phyloP scores from a whole-genome alignment of 768 basidiomycete genomes.

The Collybiopsis confluens region DNA sequence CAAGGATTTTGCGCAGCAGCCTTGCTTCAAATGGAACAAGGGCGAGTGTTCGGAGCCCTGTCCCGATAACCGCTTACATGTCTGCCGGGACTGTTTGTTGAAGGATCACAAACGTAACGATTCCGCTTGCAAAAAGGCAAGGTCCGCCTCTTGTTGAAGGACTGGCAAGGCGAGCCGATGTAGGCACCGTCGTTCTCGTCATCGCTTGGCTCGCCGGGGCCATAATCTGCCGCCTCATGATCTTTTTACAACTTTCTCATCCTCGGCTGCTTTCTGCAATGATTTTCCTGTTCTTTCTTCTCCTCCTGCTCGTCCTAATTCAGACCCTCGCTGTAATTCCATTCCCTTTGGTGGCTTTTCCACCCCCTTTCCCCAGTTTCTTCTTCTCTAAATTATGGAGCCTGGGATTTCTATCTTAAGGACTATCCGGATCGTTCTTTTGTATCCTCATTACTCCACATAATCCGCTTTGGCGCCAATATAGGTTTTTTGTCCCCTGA shows the following conservation, averaged over 20 bases:
- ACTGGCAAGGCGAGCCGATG: slow-evolving; percentile 15
- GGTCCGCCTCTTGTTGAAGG: too few relatives aligned
- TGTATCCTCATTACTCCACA: slow-evolving; percentile 20
- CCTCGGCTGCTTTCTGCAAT: not conserved
- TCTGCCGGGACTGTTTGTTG: slow-evolving; percentile 9
- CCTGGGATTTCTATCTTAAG: slow-evolving; percentile 19
- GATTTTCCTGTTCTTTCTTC: slow-evolving; percentile 11
- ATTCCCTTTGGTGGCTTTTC: not conserved
- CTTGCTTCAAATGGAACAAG: too few relatives aligned
- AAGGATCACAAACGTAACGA: slow-evolving; percentile 1
- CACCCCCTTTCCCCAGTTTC: slow-evolving; percentile 7
- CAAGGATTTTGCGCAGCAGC: too few relatives aligned
- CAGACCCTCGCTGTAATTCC: slow-evolving; percentile 22
- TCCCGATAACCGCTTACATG: slow-evolving; percentile 9
- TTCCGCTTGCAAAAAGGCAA: too few relatives aligned
- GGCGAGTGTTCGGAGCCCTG: slow-evolving; percentile 13
- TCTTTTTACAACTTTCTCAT: not conserved
- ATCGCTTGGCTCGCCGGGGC: slow-evolving; percentile 14
- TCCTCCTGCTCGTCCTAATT: slow-evolving; percentile 19
- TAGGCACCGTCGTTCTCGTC: slow-evolving; percentile 9
- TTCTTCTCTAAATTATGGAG: slow-evolving; percentile 11
- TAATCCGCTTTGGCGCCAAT: slow-evolving; percentile 23
- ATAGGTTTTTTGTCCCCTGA: slow-evolving; percentile 20
- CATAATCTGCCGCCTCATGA: slow-evolving; percentile 9
- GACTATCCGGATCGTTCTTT: slow-evolving; percentile 25